phyloP scores from a whole-genome alignment of 1,284 basidiomycete genomes.

The Cryptococcus sp. region DNA sequence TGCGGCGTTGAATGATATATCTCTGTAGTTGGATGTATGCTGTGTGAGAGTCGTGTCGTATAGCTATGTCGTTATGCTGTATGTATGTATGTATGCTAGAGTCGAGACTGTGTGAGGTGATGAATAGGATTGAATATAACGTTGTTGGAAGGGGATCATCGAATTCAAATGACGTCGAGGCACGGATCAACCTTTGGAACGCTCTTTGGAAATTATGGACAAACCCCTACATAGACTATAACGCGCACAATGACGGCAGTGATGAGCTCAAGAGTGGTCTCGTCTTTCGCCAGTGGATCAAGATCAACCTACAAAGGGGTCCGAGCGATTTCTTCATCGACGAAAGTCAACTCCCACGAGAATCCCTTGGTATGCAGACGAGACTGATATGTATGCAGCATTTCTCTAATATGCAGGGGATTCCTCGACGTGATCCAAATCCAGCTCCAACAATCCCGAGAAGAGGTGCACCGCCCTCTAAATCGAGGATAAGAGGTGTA shows the following conservation, averaged over 20 bases:
- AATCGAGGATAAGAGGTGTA: slow-evolving; percentile 52
- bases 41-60: background rate
- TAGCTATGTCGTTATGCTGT: no score
- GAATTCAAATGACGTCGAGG: no score
- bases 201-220: no score
- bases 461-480: slow-evolving; percentile 49
- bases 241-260: no score
- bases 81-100: no score
- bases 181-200: no score
- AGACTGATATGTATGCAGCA: background rate
- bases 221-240: no score
- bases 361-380: slow-evolving; percentile 32
- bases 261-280: no score
- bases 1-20: background rate
- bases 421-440: slow-evolving; percentile 40
- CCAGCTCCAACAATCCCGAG: slow-evolving; percentile 46
- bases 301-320: no score
- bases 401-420: slow-evolving; percentile 29
- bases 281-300: no score
- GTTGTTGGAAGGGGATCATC: no score
- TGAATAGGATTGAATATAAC: background rate
- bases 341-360: slow-evolving; percentile 24
- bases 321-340: background rate
- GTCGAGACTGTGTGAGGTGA: background rate
- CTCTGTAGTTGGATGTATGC: background rate